These are phyloP conservation scores for Aspergillus awamori DNA, from an alignment of 2,329 filamentous ascomycete species.

Conservation along the genomic window DNA sequence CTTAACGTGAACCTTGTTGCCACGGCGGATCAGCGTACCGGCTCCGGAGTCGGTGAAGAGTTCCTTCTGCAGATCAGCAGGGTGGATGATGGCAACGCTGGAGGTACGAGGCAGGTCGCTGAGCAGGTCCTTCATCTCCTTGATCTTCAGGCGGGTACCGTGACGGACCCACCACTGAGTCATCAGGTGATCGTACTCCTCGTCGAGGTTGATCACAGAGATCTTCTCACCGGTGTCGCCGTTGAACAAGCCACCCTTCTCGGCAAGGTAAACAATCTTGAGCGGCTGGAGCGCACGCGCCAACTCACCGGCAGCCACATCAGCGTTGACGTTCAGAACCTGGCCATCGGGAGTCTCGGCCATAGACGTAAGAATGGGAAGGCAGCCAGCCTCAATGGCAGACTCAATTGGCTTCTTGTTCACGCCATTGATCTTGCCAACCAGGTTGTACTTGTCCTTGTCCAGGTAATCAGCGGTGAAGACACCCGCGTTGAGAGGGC, in stretches of 20 bases:
- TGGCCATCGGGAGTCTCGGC: conserved; percentile 90
- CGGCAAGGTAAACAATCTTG: conserved; percentile 98
- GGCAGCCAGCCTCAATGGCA: conserved; percentile 84
- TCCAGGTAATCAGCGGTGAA: conserved; percentile 94
- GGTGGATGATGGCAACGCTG: conserved; percentile 96
- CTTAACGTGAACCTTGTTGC: conserved; percentile 81
- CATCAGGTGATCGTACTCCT: conserved; percentile 94
- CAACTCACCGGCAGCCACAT: conserved; percentile 92
- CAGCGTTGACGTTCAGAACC: conserved; percentile 95
- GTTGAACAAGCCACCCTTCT: conserved; percentile 95
- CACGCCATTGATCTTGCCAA: conserved; percentile 92
- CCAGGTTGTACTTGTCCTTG: conserved; percentile 93
- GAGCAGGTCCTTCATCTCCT: conserved; percentile 92
- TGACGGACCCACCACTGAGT: conserved; percentile 92
- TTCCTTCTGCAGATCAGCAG: conserved; percentile 93
- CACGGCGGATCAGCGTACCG: conserved; percentile 87
- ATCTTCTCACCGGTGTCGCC: conserved; percentile 94
- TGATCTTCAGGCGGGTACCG: conserved; percentile 94
- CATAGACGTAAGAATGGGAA: conserved; percentile 95
- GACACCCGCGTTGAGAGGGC: conserved; percentile 85
- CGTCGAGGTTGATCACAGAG: conserved; percentile 94
- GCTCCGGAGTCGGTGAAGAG: conserved; percentile 95
- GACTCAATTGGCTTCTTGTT: conserved; percentile 89
- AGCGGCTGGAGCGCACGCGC: conserved; percentile 85
- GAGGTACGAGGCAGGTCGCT: conserved; percentile 87